Conservation (phyloP, 1,284 basidiomycete species). For the Ganoderma multipileum region DNA sequence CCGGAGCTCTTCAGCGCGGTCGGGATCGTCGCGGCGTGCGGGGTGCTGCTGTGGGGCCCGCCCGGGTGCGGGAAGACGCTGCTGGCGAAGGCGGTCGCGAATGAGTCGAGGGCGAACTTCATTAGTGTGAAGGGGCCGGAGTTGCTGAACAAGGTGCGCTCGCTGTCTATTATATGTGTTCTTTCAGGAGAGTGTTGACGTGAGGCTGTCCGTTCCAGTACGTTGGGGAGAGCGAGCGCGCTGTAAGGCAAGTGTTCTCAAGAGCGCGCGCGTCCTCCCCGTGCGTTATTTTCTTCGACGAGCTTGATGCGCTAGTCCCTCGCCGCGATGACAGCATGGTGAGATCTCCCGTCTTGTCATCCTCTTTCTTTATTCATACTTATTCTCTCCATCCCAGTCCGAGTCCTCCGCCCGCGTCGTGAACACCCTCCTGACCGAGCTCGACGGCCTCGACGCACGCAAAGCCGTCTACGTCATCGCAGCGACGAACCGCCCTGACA, state of each 20-base stretch:
- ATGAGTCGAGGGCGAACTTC: conserved; percentile 93
- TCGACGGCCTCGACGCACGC: conserved; percentile 92
- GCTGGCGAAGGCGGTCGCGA: conserved; percentile 96
- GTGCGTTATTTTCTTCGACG: conserved; percentile 95
- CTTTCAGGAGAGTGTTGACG: neutral
- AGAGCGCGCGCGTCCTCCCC: conserved; percentile 88
- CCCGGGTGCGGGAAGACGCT: conserved; percentile 98
- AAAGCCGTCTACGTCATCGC: conserved; percentile 96
- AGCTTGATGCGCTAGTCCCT: conserved; percentile 96
- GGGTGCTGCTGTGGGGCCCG: conserved; percentile 97
- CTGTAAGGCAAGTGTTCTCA: conserved; percentile 93
- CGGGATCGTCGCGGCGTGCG: conserved; percentile 88
- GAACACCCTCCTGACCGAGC: conserved; percentile 95
- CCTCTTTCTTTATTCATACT: neutral
- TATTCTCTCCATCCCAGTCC: conserved; percentile 57
- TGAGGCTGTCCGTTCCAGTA: conserved; percentile 63
- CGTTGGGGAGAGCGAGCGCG: conserved; percentile 96
- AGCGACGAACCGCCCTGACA: conserved; percentile 98
- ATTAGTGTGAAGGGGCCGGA: conserved; percentile 98
- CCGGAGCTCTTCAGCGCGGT: conserved; percentile 90
- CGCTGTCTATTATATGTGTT: conserved; percentile 1
- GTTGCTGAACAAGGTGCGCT: conserved; percentile 87
- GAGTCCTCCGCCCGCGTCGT: conserved; percentile 98
- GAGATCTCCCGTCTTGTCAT: conserved; percentile 32
- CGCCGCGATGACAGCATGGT: conserved; percentile 91